Conservation (phyloP, 208 protist species). For the Leishmania lainsoni region DNA sequence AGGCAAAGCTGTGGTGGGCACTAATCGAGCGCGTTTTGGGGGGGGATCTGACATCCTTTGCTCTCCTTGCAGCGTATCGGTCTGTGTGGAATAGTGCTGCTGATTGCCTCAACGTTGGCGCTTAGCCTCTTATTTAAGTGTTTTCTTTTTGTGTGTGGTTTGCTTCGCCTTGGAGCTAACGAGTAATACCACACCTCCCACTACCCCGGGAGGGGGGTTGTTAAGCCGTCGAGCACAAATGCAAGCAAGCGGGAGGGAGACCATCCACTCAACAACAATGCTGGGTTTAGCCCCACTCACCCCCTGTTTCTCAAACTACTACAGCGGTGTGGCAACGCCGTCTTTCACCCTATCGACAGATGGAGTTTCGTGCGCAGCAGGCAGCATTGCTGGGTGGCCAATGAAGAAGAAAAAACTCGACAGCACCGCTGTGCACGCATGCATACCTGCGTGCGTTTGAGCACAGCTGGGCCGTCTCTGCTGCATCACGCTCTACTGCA, state of each 20-base stretch:
- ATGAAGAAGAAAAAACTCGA: too few species aligned
- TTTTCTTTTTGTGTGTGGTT: background rate
- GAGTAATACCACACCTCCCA: conserved; percentile 8
- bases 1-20: conserved; percentile 2
- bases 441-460: background rate
- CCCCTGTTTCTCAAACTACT: background rate
- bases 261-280: background rate
- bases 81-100: background rate
- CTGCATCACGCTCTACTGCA: background rate
- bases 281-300: background rate
- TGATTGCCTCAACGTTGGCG: background rate
- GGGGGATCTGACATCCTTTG: background rate
- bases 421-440: background rate
- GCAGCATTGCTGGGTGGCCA: background rate
- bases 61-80: background rate
- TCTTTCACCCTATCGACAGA: background rate
- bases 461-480: background rate
- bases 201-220: too few species aligned
- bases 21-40: background rate
- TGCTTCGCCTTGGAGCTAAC: conserved; percentile 10
- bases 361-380: background rate
- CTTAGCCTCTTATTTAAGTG: background rate
- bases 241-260: background rate
- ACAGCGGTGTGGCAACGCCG: background rate
- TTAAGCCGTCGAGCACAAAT: background rate